A percentile compares a stretch with the other conserved stretches of the same genome.
These are phyloP conservation scores for Venturia aucupariae DNA, from an alignment of 2,329 filamentous ascomycete species.

Conservation along the genomic window DNA sequence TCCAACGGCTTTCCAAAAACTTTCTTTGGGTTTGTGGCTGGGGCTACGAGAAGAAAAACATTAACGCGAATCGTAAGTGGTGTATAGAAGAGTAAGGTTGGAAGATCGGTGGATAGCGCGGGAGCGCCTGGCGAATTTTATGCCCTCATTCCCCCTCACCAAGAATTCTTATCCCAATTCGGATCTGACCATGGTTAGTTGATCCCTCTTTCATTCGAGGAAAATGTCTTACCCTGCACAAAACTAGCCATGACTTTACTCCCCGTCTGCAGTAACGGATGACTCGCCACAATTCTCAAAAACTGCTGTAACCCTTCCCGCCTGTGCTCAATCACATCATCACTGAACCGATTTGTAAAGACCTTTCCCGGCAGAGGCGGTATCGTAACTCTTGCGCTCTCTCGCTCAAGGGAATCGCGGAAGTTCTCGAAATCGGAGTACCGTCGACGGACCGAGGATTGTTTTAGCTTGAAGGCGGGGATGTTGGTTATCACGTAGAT, in stretches of 20 bases:
- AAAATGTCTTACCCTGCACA: constrained; percentile 66
- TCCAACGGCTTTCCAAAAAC: not conserved
- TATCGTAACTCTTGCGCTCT: constrained; percentile 88
- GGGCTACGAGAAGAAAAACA: not conserved
- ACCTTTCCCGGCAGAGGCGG: constrained; percentile 94
- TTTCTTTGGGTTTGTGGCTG: not conserved
- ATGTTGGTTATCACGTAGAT: constrained; percentile 98
- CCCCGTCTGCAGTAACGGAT: constrained; percentile 91
- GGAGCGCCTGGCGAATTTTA: not conserved
- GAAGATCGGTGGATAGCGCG: not conserved
- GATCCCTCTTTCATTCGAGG: not conserved
- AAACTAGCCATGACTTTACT: constrained; percentile 95
- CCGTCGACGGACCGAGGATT: constrained; percentile 74
- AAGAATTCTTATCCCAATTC: constrained; percentile 85
- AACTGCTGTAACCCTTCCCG: constrained; percentile 90
- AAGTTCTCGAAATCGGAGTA: constrained; percentile 99
- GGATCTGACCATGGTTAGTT: constrained; percentile 46
- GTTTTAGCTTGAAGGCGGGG: constrained; percentile 90
- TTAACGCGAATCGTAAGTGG: not conserved
- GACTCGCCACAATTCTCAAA: constrained; percentile 92
- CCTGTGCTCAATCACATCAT: constrained; percentile 94
- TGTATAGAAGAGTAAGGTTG: not conserved
- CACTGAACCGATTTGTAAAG: constrained; percentile 94
- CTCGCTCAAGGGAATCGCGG: constrained; percentile 92
- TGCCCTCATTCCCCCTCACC: constrained; percentile 40